Conservation (phyloP, 192 early-diverging fungal genomes). For the Coemansia sp. region DNA sequence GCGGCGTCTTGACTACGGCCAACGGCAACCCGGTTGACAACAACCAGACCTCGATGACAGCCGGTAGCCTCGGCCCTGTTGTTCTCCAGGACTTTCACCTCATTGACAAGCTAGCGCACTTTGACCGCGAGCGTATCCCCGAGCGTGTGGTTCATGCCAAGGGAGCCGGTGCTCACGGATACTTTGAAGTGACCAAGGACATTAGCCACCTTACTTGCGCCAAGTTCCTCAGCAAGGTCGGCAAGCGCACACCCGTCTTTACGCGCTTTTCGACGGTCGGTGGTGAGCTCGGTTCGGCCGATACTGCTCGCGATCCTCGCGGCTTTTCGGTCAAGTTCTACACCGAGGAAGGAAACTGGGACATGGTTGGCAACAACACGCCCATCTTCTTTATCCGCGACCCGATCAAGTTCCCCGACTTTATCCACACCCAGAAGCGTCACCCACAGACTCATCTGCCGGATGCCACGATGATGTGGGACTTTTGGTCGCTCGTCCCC, state of each 20-base stretch:
- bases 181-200: conserved; percentile 79
- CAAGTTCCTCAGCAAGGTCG: conserved; percentile 69
- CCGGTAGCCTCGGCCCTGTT: conserved; percentile 68
- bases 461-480: conserved; percentile 75
- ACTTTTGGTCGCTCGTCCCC: conserved; percentile 75
- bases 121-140: conserved; percentile 85
- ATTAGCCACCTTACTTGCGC: conserved; percentile 70
- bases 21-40: conserved; percentile 75
- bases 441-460: conserved; percentile 75
- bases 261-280: conserved; percentile 80
- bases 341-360: conserved; percentile 87
- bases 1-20: conserved; percentile 58
- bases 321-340: conserved; percentile 87
- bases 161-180: conserved; percentile 82
- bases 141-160: conserved; percentile 89
- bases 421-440: conserved; percentile 85
- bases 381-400: conserved; percentile 85
- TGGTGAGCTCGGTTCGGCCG: conserved; percentile 73
- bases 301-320: conserved; percentile 79
- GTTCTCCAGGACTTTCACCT: conserved; percentile 75
- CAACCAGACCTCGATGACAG: conserved; percentile 74
- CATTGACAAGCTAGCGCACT: conserved; percentile 80
- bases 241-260: conserved; percentile 82
- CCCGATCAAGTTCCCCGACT: conserved; percentile 79
- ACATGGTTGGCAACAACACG: conserved; percentile 87